Percentiles rank a stretch among this genome's conserved stretches.
Conservation (phyloP, 257 asterid species). For the Primulina tabacum region DNA sequence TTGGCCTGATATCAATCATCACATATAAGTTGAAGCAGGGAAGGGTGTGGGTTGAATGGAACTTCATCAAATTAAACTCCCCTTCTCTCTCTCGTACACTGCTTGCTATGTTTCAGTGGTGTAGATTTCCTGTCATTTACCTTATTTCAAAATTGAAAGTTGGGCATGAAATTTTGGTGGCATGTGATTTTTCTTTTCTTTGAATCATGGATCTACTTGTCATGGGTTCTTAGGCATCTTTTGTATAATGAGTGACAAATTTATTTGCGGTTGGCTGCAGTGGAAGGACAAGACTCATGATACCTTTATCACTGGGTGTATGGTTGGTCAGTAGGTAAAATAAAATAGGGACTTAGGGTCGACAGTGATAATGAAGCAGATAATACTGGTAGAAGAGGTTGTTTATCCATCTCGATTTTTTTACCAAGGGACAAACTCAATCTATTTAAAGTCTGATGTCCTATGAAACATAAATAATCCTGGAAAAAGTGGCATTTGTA, state of each 20-base stretch:
- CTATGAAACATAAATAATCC: neutral
- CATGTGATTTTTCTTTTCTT: neutral
- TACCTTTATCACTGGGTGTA: constrained; percentile 1
- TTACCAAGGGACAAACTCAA: neutral
- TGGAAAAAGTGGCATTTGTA: neutral
- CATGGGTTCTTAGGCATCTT: neutral
- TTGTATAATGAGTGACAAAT: constrained; percentile 14
- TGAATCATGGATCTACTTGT: constrained; percentile 14
- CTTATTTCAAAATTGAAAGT: neutral
- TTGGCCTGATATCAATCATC: neutral
- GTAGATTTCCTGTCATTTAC: neutral
- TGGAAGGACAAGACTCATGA: neutral
- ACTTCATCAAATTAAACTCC: neutral
- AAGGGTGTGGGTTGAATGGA: neutral
- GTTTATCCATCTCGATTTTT: too few relatives aligned
- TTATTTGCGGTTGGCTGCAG: constrained; percentile 11
- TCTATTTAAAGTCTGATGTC: neutral
- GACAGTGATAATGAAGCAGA: constrained; percentile 1
- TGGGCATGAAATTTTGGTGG: neutral
- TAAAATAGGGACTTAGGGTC: constrained; percentile 10
- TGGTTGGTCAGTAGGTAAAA: constrained; percentile 2
- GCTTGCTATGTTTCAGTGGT: constrained; percentile 1
- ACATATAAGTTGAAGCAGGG: neutral
- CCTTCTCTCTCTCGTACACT: neutral
- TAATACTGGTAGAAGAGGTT: too few relatives aligned